Evolutionary conservation across 192 early-diverging fungal genomes (phyloP), one percentile per base, ranked within the genome.

Genomic region (Phlyctochytrium planicorne): DNA sequence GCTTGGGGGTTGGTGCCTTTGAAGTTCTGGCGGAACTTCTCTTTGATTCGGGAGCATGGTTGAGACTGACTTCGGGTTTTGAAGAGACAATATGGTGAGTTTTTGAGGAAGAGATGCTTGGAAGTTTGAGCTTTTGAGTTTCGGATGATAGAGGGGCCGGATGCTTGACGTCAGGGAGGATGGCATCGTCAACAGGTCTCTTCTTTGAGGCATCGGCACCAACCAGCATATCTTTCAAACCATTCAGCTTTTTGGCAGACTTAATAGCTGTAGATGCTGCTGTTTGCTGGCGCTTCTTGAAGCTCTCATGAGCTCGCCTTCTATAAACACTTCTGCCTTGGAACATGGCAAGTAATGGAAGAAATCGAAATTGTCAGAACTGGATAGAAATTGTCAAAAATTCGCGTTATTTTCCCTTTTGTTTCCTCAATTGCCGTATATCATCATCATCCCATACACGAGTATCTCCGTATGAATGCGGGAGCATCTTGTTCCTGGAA

Each of bases 341-440:
- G 10, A 47, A 14, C 40, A 47, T n/a, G n/a, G n/a, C n/a, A n/a
- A n/a, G n/a, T n/a, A n/a, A n/a, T n/a, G n/a, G n/a, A n/a, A n/a
- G n/a, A n/a, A n/a, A n/a, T n/a, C n/a, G 40, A 47, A 47, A 47
- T 47, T 47, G 40, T 47, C 40, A 47, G 40, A 47, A n/a, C n/a
- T n/a, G 40, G 20, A 47, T 47, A 14, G 40, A 14, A 6, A 47
- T 6, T 47, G 40, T 47, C 40, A 47, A 47, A 47, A 14, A 47
- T 6, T 47, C 10, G 40, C 10, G 20, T 47, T 6, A 6, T 47
- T 47, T 47, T 47, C 20, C 20, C 20, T 47, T 47, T n/a, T n/a
- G n/a, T n/a, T n/a, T n/a, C n/a, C n/a, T n/a, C n/a, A n/a, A n/a
- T n/a, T n/a, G n/a, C n/a, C n/a, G n/a, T n/a, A n/a, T n/a, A n/a